Evolutionary conservation across 768 basidiomycete species (phyloP), one percentile per base, ranked within the genome.

Genomic region (Hygrocybe punicea): DNA sequence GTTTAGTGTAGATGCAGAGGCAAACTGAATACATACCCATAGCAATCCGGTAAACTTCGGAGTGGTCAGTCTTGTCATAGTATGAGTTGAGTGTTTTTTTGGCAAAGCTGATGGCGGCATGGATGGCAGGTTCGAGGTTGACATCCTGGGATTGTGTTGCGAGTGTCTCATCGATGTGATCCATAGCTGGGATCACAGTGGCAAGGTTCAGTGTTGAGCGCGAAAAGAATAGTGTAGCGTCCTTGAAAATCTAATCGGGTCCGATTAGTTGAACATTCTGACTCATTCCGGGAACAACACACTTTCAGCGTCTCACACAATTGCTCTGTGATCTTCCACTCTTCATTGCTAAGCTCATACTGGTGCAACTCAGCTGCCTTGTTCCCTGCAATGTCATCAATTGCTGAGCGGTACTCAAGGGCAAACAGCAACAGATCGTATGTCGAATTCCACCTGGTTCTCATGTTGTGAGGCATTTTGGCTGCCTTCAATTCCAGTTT

Each of bases 391-490:
- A 73, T 44, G 17, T 19, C 29, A 52, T 70, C 62, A 25, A 75
- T 46, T 0, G 60, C 71, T 2, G 6, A 24, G 8, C 63, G 55
- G 57, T 76, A 72, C 14, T 63, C 29, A 6, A 70, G 4, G 0
- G 69, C 70, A 56, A 72, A 65, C 1, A 60, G 14, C 0, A 73
- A 54, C 73, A 76, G 72, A 47, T 73, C 60, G 48, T 58, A 75
- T 2, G 66, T 69, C 0, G 68, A 75, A 52, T 75, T 76, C 75
- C 72, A 76, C 1, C 69, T 55, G 0, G 72, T 76, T 0, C 36
- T 21, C 1, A 76, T 71, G 52, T 76, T 69, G 0, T 67, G 64
- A 3, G 71, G 74, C 48, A 74, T 68, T 10, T 62, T 55, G 3
- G 61, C n/a, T 1, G 2, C 29, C 2, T 23, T 39, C 11, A 69